phyloP scores from a whole-genome alignment of 495 filamentous ascomycete species.

The Geopyxis carbonaria region DNA sequence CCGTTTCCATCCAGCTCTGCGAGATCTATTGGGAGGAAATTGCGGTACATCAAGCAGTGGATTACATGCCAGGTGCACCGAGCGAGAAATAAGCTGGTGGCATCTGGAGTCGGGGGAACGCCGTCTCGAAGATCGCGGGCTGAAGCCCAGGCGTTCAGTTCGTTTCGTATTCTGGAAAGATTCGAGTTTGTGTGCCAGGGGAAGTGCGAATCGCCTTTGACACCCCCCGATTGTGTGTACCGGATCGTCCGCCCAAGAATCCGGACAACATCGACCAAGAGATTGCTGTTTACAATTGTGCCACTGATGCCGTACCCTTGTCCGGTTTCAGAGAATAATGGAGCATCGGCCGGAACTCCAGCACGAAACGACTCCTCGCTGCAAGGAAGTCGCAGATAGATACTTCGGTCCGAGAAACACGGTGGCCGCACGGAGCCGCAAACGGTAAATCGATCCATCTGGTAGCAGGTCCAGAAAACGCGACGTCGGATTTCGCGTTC shows the following conservation, averaged over 20 bases:
- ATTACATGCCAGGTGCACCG: constrained; percentile 73
- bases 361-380: constrained; percentile 24
- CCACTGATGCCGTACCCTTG: constrained; percentile 57
- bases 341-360: constrained; percentile 39
- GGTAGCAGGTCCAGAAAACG: constrained; percentile 71
- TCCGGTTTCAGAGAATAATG: constrained; percentile 42
- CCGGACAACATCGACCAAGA: constrained; percentile 67
- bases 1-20: constrained; percentile 58
- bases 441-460: constrained; percentile 62
- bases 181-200: constrained; percentile 76
- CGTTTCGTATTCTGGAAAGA: constrained; percentile 68
- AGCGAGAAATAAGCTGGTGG: constrained; percentile 58
- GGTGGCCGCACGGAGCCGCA: constrained; percentile 65
- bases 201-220: constrained; percentile 76
- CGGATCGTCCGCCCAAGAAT: constrained; percentile 69
- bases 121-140: constrained; percentile 64
- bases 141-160: constrained; percentile 69
- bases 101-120: constrained; percentile 54
- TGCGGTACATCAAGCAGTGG: constrained; percentile 68
- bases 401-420: constrained; percentile 55
- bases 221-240: constrained; percentile 67
- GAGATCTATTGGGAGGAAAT: constrained; percentile 69
- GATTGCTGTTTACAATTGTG: constrained; percentile 47
- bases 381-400: constrained; percentile 48
- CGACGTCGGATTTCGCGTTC: constrained; percentile 58